Base-by-base conservation (phyloP, 352 stramenopile species). In the Phytophthora sp. region DNA sequence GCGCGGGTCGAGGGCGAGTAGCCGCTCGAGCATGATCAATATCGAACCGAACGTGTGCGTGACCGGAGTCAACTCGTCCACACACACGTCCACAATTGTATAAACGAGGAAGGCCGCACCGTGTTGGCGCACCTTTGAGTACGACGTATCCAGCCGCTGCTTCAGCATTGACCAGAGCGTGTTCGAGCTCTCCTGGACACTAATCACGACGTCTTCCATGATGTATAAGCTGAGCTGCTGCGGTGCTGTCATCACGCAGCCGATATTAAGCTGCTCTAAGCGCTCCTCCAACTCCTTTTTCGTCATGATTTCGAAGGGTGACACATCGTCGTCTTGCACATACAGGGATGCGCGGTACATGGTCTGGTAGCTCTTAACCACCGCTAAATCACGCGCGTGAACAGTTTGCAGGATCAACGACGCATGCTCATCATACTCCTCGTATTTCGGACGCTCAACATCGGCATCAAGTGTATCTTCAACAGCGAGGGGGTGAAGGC, bases 361-460 rank as follows among this genome's bases (percentile, higher is more conserved):
- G 54, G 69, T 72, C 54, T 94, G 85, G 62, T 91, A 92, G 23
- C 48, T 69, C 35, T 82, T 88, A 17, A 92, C 76, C 54, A 79
- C 75, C 5, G 41, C 50, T 30, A 89, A 51, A 27, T 92, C 75
- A 7, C 72, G 69, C 5, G 82, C 69, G 20, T 88, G 77, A 21
- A 91, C 65, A 1, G 78, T 87, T 30, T 89, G 82, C 5, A 94
- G 53, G 45, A 94, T 81, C 18, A 96, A 54, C 5, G 80, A 91
- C 51, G 79, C 75, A 56, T 96, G 88, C 28, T 94, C 88, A 27
- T 96, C 85, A 62, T 94, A 96, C 34, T 85, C 74, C 32, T 96
- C 88, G 54, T 92, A 93, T 55, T 96, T 96, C 9, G 85, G 85
- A 0, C 88, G 79, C 51, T 92, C 82, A 5, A 83, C 74, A 34